These are phyloP conservation scores for Talaromyces verruculosus DNA, from an alignment of 2,329 filamentous ascomycete genomes.

Conservation along the genomic window DNA sequence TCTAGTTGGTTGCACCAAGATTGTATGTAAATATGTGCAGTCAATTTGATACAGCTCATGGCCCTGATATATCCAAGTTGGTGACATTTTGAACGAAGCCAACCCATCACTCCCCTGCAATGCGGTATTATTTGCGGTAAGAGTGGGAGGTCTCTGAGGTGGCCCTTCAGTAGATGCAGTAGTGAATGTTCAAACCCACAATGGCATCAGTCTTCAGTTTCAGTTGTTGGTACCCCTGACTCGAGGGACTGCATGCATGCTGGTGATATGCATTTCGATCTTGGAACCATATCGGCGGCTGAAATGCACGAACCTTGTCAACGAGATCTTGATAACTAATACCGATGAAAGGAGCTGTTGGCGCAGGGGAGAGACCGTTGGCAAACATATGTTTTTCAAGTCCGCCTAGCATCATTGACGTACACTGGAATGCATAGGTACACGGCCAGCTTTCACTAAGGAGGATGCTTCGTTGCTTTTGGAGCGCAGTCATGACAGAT, in stretches of 20 bases:
- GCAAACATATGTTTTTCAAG: background rate
- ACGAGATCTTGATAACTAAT: background rate
- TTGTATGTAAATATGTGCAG: no score
- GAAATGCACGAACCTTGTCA: background rate
- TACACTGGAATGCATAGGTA: background rate
- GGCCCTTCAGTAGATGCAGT: background rate
- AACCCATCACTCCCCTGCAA: no score
- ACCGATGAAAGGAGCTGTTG: background rate
- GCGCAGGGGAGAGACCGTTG: background rate
- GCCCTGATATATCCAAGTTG: no score
- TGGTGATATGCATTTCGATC: no score
- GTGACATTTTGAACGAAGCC: no score
- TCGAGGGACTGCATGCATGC: background rate
- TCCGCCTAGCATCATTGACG: slow-evolving; percentile 5
- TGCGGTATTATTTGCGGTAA: no score
- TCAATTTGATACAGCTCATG: no score
- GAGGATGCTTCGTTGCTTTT: background rate
- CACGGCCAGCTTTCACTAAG: background rate
- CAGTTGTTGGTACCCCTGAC: background rate
- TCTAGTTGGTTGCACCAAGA: no score
- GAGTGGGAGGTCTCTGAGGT: background rate
- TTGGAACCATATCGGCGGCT: background rate
- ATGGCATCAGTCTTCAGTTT: background rate
- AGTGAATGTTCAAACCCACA: background rate
- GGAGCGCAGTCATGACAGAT: background rate